Conservation (phyloP, 1,284 basidiomycete species). For the Rhodotorula sp. region DNA sequence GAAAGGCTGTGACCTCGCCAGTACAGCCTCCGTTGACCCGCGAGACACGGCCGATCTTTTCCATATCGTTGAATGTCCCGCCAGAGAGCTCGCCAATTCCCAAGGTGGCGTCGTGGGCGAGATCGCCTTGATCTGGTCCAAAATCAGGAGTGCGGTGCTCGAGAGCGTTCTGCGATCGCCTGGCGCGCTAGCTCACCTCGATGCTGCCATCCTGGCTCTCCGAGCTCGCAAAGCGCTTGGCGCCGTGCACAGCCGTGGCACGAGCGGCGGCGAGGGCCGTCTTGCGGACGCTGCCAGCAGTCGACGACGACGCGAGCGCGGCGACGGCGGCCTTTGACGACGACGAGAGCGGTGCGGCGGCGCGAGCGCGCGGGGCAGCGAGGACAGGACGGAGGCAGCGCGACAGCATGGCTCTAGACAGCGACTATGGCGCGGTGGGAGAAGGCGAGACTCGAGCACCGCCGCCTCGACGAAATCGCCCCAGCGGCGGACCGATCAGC, state of each 20-base stretch:
- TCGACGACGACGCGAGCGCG: conserved; percentile 13
- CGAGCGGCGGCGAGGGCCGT: conserved; percentile 19
- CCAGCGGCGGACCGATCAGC: not conserved
- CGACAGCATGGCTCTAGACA: conserved; percentile 1
- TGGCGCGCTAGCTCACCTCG: conserved; percentile 20
- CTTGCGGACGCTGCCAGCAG: conserved; percentile 6
- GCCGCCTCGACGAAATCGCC: not conserved
- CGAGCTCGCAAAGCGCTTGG: conserved; percentile 26
- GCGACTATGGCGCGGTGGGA: not conserved
- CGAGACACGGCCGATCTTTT: too few species aligned
- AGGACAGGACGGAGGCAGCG: conserved; percentile 5
- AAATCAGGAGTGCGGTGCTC: not conserved
- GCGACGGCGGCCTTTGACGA: conserved; percentile 10
- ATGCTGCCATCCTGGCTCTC: conserved; percentile 31
- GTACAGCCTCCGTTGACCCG: not conserved
- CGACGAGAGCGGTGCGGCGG: conserved; percentile 5
- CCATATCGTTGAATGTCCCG: not conserved
- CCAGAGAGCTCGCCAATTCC: not conserved
- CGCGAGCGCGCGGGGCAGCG: conserved; percentile 13
- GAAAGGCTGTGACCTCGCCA: not conserved
- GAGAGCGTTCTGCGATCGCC: not conserved
- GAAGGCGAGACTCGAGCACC: not conserved
- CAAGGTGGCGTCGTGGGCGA: too few species aligned
- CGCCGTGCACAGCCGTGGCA: conserved; percentile 8
- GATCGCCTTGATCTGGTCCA: conserved; percentile 3